A percentile compares a stretch with the other conserved stretches of the same genome.
Conservation (phyloP, 164 flowering plant genomes). For the Umbellularia californica region DNA sequence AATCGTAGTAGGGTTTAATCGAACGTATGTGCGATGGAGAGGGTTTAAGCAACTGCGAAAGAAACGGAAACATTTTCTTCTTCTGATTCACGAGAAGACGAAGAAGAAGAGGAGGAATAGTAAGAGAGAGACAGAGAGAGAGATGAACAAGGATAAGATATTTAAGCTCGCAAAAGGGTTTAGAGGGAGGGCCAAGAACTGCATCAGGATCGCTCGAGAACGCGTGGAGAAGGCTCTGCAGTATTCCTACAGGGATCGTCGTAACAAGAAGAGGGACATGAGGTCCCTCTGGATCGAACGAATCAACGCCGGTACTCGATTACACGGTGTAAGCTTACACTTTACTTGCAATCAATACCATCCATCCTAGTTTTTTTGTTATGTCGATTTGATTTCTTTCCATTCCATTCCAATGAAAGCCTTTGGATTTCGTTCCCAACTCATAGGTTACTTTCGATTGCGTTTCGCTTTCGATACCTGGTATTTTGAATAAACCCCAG, state of each 20-base stretch:
- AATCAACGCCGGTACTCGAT: slow-evolving; percentile 83
- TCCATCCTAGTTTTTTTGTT: too few species aligned
- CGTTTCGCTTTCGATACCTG: too few species aligned
- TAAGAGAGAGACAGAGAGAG: slow-evolving; percentile 2
- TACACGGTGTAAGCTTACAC: slow-evolving; percentile 55
- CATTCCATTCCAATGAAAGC: too few species aligned
- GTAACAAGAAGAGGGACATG: slow-evolving; percentile 92
- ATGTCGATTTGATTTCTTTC: too few species aligned
- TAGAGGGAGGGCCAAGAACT: slow-evolving; percentile 86
- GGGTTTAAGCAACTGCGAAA: too few species aligned
- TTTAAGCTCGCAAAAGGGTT: slow-evolving; percentile 85
- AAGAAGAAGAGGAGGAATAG: background rate
- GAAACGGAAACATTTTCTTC: too few species aligned
- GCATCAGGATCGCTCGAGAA: slow-evolving; percentile 86
- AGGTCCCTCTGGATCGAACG: slow-evolving; percentile 91
- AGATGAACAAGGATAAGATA: slow-evolving; percentile 32
- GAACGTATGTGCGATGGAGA: too few species aligned
- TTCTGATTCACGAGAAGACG: background rate
- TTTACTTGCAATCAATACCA: background rate
- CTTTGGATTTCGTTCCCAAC: too few species aligned
- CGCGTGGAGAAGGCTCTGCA: slow-evolving; percentile 93
- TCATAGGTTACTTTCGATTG: too few species aligned
- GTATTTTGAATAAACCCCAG: too few species aligned
- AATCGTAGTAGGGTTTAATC: too few species aligned
- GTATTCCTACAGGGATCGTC: slow-evolving; percentile 82